Evolutionary conservation across 495 filamentous ascomycete species (phyloP), one percentile per base, ranked within the genome.

Genomic region (Cryomyces minteri): DNA sequence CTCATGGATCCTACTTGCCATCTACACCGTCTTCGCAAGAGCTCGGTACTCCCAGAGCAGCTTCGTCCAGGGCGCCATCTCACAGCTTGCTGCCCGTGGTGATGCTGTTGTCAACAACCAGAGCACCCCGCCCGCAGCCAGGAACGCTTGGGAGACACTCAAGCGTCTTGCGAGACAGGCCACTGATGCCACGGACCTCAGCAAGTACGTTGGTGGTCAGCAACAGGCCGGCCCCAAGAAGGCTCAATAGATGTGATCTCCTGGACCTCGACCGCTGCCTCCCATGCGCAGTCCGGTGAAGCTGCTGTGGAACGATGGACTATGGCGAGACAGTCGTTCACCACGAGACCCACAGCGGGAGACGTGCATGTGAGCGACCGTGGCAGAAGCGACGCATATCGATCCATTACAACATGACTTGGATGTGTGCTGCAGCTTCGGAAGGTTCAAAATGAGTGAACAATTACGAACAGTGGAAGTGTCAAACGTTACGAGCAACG

Each of bases 21-120:
- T 90, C 64, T 98, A 96, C 71, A 81, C 86, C 53, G 72, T 76
- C 53, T 98, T 98, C 76, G 77, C 96, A 60, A 83, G 90, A 44
- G 79, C 86, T 33, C 74, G 90, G 53, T 87, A 79, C 62, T 71
- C 84, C 46, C 92, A 96, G 72, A 94, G 87, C 69, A 72, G 62
- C 43, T 95, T 96, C 55, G 82, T 96, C 30, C 82, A 88, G 66
- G 74, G 76, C 51, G 80, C 84, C 36, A 76, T 96, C 53, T 65
- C 69, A 47, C 71, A 80, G 47, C 59, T 88, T 44, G 78, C 76
- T 51, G 76, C 77, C 28, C 74, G 84, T 47, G 69, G 82, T 40
- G 88, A 98, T 66, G 76, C 80, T 43, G 62, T 85, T 11, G 68
- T 92, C 39, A 82, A 83, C 43, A 84, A 86, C 60, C 84, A 93